Conservation (phyloP, 768 basidiomycete species). For the Crepidotus variabilis region DNA sequence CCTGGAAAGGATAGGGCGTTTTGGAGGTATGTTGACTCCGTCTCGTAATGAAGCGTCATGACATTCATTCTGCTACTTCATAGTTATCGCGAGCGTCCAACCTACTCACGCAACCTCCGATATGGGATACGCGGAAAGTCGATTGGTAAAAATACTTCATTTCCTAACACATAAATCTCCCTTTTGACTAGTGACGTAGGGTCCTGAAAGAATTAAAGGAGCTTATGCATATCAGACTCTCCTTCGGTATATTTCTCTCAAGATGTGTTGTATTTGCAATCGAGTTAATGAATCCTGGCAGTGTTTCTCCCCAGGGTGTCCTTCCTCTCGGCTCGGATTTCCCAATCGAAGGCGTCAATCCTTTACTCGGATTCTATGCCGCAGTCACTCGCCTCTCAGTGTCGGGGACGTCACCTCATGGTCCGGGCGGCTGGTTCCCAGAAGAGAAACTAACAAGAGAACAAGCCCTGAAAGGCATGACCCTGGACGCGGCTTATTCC, state of each 20-base stretch:
- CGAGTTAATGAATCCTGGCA: not conserved
- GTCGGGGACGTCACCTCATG: conserved; percentile 79
- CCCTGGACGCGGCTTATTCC: conserved; percentile 85
- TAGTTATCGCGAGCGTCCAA: conserved; percentile 89
- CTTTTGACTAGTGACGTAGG: conserved; percentile 37
- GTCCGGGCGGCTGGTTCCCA: conserved; percentile 74
- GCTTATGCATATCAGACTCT: conserved; percentile 89
- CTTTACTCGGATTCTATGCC: conserved; percentile 86
- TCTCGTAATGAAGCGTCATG: not conserved
- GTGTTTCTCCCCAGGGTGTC: conserved; percentile 42
- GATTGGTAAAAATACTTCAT: conserved; percentile 46
- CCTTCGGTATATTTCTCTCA: conserved; percentile 42
- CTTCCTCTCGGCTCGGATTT: conserved; percentile 92
- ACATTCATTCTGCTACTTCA: not conserved
- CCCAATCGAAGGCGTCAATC: conserved; percentile 89
- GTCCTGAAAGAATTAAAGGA: conserved; percentile 75
- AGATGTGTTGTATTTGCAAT: not conserved
- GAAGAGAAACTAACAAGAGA: conserved; percentile 70
- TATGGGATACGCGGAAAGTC: conserved; percentile 87
- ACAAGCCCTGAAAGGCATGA: conserved; percentile 90
- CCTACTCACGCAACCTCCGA: conserved; percentile 85
- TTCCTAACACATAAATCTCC: not conserved
- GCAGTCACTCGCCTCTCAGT: conserved; percentile 71
- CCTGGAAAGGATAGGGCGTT: conserved; percentile 58
- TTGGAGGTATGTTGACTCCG: conserved; percentile 58